Evolutionary conservation across 345 rosid species (phyloP).

Genomic region (Populus deltoides): DNA sequence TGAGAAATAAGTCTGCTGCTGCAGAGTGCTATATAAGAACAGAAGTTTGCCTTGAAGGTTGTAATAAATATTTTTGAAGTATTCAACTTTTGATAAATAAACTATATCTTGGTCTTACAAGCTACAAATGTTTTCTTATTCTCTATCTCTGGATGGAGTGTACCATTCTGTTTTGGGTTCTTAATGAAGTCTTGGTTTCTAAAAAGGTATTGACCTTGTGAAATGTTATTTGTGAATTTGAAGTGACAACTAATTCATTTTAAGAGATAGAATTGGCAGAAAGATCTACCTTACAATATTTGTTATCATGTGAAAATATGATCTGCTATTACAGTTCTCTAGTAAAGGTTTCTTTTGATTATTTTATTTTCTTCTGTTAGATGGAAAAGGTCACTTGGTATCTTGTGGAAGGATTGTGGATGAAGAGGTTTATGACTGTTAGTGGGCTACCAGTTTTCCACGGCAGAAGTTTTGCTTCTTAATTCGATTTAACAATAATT

Average conservation of each 20-base stretch:
- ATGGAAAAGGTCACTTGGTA: background rate
- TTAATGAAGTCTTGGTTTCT: background rate
- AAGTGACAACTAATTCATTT: background rate
- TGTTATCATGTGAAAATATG: background rate
- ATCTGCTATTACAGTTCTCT: background rate
- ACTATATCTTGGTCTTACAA: conserved; percentile 3
- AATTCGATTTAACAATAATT: background rate
- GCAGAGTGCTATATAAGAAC: conserved; percentile 88
- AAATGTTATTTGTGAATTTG: background rate
- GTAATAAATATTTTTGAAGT: conserved; percentile 4
- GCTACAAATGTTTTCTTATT: conserved; percentile 4
- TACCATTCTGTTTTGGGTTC: background rate
- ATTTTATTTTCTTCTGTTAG: background rate
- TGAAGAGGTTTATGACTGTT: background rate
- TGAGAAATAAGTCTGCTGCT: conserved; percentile 91
- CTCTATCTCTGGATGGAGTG: background rate
- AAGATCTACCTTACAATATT: background rate
- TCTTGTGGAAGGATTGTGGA: background rate
- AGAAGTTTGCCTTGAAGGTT: conserved; percentile 95
- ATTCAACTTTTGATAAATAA: background rate
- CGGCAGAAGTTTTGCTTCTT: background rate
- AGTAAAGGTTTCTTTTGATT: background rate
- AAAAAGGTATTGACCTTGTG: background rate
- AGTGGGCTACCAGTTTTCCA: background rate
- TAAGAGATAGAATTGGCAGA: background rate